A percentile compares a stretch with the other conserved stretches of the same genome.
phyloP scores from a whole-genome alignment of 1,139 yeast species.

The Scheffersomyces parashehatae region DNA sequence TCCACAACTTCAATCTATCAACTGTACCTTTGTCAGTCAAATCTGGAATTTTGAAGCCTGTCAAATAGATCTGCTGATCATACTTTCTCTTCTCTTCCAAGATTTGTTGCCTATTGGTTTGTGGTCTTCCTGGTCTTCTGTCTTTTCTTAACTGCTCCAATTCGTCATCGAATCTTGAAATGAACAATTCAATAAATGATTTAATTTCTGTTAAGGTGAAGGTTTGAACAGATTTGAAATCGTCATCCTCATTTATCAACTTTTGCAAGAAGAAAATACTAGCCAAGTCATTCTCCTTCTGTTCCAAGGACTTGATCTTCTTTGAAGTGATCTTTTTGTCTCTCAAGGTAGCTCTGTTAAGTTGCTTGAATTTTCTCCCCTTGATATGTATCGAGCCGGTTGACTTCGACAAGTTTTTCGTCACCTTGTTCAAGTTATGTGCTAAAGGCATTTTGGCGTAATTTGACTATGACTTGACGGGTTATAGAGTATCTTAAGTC shows the following conservation, averaged over 20 bases:
- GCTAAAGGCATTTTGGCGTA: conserved; percentile 65
- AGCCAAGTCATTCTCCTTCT: conserved; percentile 57
- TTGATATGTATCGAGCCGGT: conserved; percentile 76
- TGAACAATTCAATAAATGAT: conserved; percentile 58
- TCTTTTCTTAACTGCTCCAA: conserved; percentile 54
- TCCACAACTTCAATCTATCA: conserved; percentile 65
- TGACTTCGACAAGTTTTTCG: conserved; percentile 59
- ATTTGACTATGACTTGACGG: no score
- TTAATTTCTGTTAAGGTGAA: conserved; percentile 62
- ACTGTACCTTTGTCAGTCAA: conserved; percentile 63
- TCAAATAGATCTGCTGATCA: conserved; percentile 60
- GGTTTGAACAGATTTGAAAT: conserved; percentile 31
- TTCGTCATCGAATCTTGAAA: conserved; percentile 75
- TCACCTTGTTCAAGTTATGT: conserved; percentile 71
- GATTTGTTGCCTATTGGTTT: conserved; percentile 64
- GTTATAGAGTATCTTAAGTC: no score
- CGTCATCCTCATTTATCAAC: conserved; percentile 48
- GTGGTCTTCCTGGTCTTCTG: conserved; percentile 88
- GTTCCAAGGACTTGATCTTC: conserved; percentile 56
- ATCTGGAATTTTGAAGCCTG: conserved; percentile 80
- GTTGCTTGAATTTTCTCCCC: conserved; percentile 83
- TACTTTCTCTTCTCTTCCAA: conserved; percentile 62
- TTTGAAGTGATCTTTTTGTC: conserved; percentile 66
- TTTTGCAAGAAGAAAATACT: conserved; percentile 68
- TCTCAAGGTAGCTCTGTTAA: conserved; percentile 82